These are phyloP conservation scores for Solanum arcanum DNA, from an alignment of 257 asterid species.

Conservation along the genomic window DNA sequence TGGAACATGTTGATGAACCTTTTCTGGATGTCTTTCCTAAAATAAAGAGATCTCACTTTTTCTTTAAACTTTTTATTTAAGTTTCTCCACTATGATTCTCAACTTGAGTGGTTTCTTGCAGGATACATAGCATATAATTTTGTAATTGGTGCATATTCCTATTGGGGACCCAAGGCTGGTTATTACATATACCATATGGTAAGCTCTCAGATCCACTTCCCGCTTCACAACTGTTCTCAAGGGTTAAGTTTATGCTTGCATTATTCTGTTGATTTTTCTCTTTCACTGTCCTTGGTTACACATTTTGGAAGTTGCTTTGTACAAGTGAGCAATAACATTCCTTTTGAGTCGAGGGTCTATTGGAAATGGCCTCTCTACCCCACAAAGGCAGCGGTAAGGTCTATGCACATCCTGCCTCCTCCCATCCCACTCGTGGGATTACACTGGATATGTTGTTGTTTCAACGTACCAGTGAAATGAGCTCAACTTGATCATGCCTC, in stretches of 20 bases:
- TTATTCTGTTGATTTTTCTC: not conserved
- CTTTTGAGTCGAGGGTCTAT: not conserved
- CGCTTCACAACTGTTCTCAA: not conserved
- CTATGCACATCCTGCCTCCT: not conserved
- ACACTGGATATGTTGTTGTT: not conserved
- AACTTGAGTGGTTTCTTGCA: constrained; percentile 21
- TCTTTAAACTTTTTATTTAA: not conserved
- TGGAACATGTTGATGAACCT: not conserved
- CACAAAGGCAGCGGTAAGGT: not conserved
- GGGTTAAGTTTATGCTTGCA: not conserved
- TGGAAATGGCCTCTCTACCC: not conserved
- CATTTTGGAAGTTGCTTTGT: not conserved
- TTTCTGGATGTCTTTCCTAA: constrained; percentile 2
- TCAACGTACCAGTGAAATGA: not conserved
- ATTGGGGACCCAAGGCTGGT: constrained; percentile 99
- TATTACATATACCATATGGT: constrained; percentile 89
- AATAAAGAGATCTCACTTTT: not conserved
- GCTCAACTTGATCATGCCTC: not conserved
- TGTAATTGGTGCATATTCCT: constrained; percentile 94
- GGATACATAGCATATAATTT: constrained; percentile 93
- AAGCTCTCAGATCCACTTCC: constrained; percentile 7
- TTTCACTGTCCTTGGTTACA: not conserved
- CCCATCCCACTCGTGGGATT: not conserved
- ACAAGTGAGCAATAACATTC: not conserved
- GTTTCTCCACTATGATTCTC: not conserved